A percentile compares a stretch with the other conserved stretches of the same genome.
Conservation (phyloP, 2,329 filamentous ascomycete genomes). For the Colletotrichum navitas region DNA sequence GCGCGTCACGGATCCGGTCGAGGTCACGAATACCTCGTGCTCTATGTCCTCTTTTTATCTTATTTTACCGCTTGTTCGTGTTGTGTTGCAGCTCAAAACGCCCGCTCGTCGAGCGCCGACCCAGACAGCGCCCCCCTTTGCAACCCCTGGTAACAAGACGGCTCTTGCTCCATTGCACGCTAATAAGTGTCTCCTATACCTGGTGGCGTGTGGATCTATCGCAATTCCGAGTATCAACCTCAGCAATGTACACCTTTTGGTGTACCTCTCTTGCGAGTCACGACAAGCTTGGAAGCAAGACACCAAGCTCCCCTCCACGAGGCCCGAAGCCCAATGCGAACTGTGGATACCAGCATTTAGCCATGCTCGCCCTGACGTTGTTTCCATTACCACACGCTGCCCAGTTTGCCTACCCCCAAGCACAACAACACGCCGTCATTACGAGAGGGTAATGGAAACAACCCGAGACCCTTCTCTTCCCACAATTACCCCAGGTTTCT, state of each 20-base stretch:
- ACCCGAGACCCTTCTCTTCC: conserved; percentile 36
- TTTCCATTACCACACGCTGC: conserved; percentile 28
- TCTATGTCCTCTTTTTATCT: conserved; percentile 12
- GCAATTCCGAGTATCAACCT: background rate
- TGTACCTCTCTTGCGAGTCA: conserved; percentile 10
- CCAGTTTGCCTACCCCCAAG: background rate
- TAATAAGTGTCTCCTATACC: background rate
- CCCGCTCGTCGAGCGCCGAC: conserved; percentile 35
- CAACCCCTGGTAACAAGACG: conserved; percentile 3
- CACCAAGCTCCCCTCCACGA: conserved; percentile 9
- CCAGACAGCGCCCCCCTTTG: conserved; percentile 2
- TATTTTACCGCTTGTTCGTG: conserved; percentile 35
- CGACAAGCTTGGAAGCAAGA: conserved; percentile 4
- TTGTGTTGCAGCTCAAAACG: conserved; percentile 41
- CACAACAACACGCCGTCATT: background rate
- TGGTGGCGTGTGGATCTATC: background rate
- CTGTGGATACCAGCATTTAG: background rate
- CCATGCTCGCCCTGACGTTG: conserved; percentile 28
- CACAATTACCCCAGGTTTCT: conserved; percentile 35
- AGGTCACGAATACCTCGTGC: conserved; percentile 28
- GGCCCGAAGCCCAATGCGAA: background rate
- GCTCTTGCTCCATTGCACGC: background rate
- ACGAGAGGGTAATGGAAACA: conserved; percentile 11
- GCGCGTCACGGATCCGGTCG: conserved; percentile 14
- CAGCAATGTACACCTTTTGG: background rate